Conservation (phyloP, 371 early-diverging fungal species). For the Mucor velutinosus region DNA sequence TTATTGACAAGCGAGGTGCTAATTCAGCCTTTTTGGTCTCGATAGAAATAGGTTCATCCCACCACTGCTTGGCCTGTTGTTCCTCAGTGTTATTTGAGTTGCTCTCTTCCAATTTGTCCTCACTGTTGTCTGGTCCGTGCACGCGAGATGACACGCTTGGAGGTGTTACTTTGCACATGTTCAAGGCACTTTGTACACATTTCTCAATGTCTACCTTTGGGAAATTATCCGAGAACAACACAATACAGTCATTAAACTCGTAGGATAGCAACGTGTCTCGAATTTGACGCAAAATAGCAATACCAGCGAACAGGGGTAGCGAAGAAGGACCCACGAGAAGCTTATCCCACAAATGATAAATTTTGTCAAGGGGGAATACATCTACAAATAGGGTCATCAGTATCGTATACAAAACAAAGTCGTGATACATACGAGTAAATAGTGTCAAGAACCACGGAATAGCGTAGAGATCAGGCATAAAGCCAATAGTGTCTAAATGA, state of each 20-base stretch:
- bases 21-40: conserved; percentile 59
- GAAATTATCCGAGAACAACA: conserved; percentile 66
- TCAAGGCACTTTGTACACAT: conserved; percentile 65
- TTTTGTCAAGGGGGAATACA: conserved; percentile 78
- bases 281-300: conserved; percentile 71
- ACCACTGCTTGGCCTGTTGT: conserved; percentile 44
- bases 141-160: conserved; percentile 43
- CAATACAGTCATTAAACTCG: conserved; percentile 71
- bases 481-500: conserved; percentile 67
- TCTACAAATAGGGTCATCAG: conserved; percentile 41
- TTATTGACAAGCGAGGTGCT: conserved; percentile 58
- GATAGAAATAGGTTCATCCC: conserved; percentile 58
- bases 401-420: background rate
- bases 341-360: conserved; percentile 82
- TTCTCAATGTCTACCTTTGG: conserved; percentile 76
- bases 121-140: conserved; percentile 10
- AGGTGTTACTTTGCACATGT: conserved; percentile 74
- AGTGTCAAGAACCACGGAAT: conserved; percentile 86
- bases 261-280: conserved; percentile 56
- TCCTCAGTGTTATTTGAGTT: background rate
- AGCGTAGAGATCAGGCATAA: conserved; percentile 77
- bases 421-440: conserved; percentile 71
- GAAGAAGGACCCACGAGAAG: conserved; percentile 67
- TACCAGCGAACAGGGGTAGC: conserved; percentile 69
- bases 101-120: background rate